Base-by-base conservation (phyloP, 83 land plant genomes). In the Diphasiastrum complanatum region DNA sequence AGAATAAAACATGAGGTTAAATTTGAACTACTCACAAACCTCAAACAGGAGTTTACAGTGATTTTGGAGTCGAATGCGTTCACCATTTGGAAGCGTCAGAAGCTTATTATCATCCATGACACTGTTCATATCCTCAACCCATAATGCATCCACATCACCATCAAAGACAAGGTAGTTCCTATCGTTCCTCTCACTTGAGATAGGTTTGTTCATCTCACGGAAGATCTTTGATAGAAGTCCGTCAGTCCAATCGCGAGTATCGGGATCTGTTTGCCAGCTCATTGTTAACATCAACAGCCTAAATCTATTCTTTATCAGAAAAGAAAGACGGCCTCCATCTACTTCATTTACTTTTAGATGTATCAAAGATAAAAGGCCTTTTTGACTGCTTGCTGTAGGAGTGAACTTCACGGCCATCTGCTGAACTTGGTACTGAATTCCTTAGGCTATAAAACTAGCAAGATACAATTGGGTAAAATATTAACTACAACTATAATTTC, bases 81-180 rank as follows among this genome's bases (percentile, higher is more conserved):
- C 77, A 52, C 77, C 77, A 61, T 74, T 74, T 14, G 77, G 77
- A 52, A 74, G 74, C 51, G 77, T 74, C 8, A 74, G 60, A 2
- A 74, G 66, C 52, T 74, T 74, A 47, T 74, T 74, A 40, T 74
- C 77, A 54, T 74, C 77, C 77, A 74, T 74, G 16, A 74, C 77
- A 53, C 77, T 74, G 33, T 74, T 74, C 77, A 74, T 74, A 35
- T 74, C 77, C 54, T 74, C 77, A 10, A 74, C 77, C 77, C 77
- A 74, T 1, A 74, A n/a, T 20, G 77, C 77, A 46, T 74, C 77
- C 4, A 74, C 77, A 36, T 74, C 77, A 1, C 77, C 77, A 68
- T 74, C 77, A 53, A 74, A 74, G 8, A 74, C 77, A 2, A 74
- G 62, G 16, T 74, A 74, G 34, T 30, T 60, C 33, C 67, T 68